Percentiles rank a stretch among this genome's conserved stretches.
Conservation (phyloP, 2,329 filamentous ascomycete genomes). For the Rhynchosporium graminicola region DNA sequence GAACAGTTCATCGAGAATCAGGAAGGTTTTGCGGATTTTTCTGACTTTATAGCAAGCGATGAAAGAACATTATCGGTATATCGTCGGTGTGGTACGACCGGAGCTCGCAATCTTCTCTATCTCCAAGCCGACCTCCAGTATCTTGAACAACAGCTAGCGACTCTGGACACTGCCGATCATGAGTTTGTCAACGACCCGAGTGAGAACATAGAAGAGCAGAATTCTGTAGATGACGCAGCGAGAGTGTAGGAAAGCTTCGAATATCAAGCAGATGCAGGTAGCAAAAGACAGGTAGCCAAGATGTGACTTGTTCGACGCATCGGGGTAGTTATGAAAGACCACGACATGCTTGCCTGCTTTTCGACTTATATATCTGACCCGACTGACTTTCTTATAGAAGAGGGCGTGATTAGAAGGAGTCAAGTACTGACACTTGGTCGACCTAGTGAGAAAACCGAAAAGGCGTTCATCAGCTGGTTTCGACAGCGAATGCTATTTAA, state of each 20-base stretch:
- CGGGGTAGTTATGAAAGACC: slow-evolving; percentile 15
- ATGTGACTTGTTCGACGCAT: slow-evolving; percentile 3
- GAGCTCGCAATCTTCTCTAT: slow-evolving; percentile 26
- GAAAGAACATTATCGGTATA: slow-evolving; percentile 18
- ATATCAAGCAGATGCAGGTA: slow-evolving; percentile 6
- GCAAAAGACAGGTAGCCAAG: slow-evolving; percentile 7
- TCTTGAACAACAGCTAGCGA: slow-evolving; percentile 11
- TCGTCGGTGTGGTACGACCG: slow-evolving; percentile 18
- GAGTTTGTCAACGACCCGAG: background rate
- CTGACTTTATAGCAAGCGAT: slow-evolving; percentile 22
- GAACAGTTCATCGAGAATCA: no score
- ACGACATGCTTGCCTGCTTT: background rate
- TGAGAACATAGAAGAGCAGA: background rate
- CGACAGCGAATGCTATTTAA: background rate
- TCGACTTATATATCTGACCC: no score
- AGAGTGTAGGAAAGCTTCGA: background rate
- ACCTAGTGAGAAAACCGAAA: background rate
- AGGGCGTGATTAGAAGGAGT: slow-evolving; percentile 14
- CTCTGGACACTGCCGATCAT: slow-evolving; percentile 14
- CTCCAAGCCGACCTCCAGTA: slow-evolving; percentile 24
- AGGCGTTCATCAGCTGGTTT: slow-evolving; percentile 14
- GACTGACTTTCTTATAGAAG: slow-evolving; percentile 1
- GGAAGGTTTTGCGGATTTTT: slow-evolving; percentile 16
- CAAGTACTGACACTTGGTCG: slow-evolving; percentile 7
- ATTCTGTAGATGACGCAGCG: background rate